Evolutionary conservation across 2,329 filamentous ascomycete species (phyloP), one percentile per base, ranked within the genome.

Genomic region (Rugonectria rugulosa): DNA sequence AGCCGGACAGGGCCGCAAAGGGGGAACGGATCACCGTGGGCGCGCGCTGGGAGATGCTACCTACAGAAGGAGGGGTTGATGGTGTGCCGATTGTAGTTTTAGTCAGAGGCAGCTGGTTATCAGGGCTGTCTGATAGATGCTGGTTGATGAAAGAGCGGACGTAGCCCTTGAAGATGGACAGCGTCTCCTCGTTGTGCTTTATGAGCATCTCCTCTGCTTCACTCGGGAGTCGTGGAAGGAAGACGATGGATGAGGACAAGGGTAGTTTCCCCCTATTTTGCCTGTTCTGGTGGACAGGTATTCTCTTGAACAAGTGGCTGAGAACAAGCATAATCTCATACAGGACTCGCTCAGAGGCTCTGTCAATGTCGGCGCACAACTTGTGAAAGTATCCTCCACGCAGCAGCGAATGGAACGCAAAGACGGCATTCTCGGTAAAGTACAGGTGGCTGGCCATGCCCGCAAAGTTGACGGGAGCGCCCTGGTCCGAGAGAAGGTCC

Each of bases 361-460:
- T 73, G 37, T 82, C 72, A 29, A 90, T 78, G 14, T 82, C 75
- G 3, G 77, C 77, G 67, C 88, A 91, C 0, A 93, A 72, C 19
- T 77, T 44, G 57, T 80, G 75, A 68, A 93, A 89, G 66, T 89
- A 92, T 0, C 89, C 89, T 3, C 81, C 83, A 55, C 86, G 88
- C 2, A 94, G 74, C 9, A 94, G 76, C 1, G 88, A 85, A 68
- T 93, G 90, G 72, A 93, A 91, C 1, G 89, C 88, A 67, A 93
- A 92, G 5, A 84, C 85, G 0, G 87, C 85, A 64, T 89, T 91
- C 63, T 92, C 89, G 0, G 88, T 89, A 64, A 87, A 92, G 74
- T 92, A 92, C 1, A 94, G 74, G 71, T 92, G 89, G 0, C 85
- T 84, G 1, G 92, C 82, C 4, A 86, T 78, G 0, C 86, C 85